Evolutionary conservation across 2,329 filamentous ascomycete genomes (phyloP).

Genomic region (Sporothrix schenckii): DNA sequence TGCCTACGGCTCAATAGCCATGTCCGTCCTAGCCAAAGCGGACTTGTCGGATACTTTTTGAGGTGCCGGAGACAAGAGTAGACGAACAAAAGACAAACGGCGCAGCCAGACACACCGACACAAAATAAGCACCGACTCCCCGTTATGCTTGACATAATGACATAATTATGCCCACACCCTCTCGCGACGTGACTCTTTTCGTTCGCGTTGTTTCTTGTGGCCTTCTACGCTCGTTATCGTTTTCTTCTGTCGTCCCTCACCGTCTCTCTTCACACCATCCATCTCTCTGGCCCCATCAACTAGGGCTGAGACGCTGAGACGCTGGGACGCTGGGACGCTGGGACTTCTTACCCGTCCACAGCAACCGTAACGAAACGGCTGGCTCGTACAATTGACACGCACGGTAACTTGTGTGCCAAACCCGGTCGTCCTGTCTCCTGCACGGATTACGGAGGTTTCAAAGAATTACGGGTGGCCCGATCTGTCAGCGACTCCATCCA

Average conservation of each 20-base stretch:
- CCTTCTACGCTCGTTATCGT: no score
- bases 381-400: no score
- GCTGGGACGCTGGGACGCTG: no score
- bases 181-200: not conserved
- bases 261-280: no score
- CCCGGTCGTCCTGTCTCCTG: not conserved
- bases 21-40: not conserved
- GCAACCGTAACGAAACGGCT: not conserved
- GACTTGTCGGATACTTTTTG: not conserved
- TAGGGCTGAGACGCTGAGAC: no score
- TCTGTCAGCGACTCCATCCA: not conserved
- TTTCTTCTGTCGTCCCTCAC: no score
- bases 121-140: not conserved
- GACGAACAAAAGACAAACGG: not conserved
- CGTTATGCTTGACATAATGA: not conserved
- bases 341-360: not conserved
- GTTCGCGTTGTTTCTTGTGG: no score
- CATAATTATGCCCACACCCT: not conserved
- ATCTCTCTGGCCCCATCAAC: no score
- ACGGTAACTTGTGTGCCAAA: not conserved
- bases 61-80: not conserved
- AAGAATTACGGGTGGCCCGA: not conserved
- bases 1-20: slow-evolving; percentile 2
- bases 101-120: not conserved
- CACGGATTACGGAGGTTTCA: slow-evolving; percentile 3